These are phyloP conservation scores for Blastobotrys malaysiensis DNA, from an alignment of 1,139 yeast species.

Conservation along the genomic window DNA sequence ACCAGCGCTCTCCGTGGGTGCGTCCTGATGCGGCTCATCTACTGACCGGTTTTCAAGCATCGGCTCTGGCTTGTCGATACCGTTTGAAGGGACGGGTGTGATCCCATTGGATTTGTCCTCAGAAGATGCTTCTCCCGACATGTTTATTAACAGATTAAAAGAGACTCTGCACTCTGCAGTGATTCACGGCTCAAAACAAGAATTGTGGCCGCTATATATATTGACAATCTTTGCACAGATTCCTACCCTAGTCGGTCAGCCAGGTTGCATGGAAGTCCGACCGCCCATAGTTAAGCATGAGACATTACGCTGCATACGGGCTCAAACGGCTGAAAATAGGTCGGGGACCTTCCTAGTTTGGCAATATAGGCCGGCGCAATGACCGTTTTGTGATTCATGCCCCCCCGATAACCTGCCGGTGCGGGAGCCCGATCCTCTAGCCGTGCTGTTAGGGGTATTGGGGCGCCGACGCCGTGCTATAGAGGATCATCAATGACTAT, in stretches of 20 bases:
- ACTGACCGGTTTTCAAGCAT: not conserved
- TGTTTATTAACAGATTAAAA: not conserved
- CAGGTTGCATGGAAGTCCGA: not conserved
- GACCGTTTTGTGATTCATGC: not conserved
- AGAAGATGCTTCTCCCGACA: not conserved
- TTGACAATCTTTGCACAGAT: not conserved
- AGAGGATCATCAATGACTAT: too few relatives aligned
- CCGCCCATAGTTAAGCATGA: not conserved
- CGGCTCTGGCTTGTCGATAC: not conserved
- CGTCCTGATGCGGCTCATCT: not conserved
- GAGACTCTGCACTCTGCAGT: too few relatives aligned
- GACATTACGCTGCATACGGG: not conserved
- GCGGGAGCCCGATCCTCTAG: not conserved
- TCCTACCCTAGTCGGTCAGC: not conserved
- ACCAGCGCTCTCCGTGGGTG: conserved; percentile 3
- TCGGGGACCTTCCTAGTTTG: not conserved
- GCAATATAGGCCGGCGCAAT: not conserved
- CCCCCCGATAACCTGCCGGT: not conserved
- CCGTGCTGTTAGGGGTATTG: not conserved
- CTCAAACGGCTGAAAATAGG: not conserved
- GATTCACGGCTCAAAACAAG: not conserved
- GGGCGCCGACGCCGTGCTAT: not conserved
- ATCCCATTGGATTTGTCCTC: not conserved
- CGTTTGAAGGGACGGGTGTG: not conserved
- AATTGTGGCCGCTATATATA: too few relatives aligned